These are phyloP conservation scores for Eucommia ulmoides DNA, from an alignment of 257 asterid genomes.

Conservation along the genomic window DNA sequence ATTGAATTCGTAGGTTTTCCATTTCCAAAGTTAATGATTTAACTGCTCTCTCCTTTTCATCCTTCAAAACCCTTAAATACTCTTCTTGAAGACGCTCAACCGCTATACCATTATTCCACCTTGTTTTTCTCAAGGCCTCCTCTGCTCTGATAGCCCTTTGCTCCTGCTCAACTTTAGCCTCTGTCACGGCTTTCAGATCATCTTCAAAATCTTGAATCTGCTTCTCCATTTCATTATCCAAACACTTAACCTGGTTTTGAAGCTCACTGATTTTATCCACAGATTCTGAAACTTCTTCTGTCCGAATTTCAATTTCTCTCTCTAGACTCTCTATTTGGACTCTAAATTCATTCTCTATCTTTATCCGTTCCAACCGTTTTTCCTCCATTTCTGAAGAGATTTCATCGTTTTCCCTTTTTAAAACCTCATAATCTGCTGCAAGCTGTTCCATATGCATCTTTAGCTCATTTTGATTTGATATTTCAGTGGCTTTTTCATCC, in stretches of 20 bases:
- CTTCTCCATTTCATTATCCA: conserved; percentile 82
- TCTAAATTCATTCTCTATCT: conserved; percentile 70
- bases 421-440: conserved; percentile 86
- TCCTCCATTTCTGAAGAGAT: conserved; percentile 69
- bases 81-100: conserved; percentile 86
- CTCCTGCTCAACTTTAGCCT: conserved; percentile 75
- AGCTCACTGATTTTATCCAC: conserved; percentile 38
- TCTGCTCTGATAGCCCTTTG: conserved; percentile 85
- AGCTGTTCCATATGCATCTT: conserved; percentile 97
- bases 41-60: conserved; percentile 25
- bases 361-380: conserved; percentile 69
- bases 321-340: conserved; percentile 57
- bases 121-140: conserved; percentile 68
- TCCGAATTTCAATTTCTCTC: conserved; percentile 35
- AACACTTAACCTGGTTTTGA: conserved; percentile 41
- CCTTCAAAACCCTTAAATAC: conserved; percentile 34
- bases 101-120: conserved; percentile 60
- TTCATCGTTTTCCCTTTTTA: conserved; percentile 88
- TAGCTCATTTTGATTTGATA: conserved; percentile 41
- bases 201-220: conserved; percentile 70
- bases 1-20: conserved; percentile 37
- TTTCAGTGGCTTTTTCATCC: conserved; percentile 59
- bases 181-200: conserved; percentile 51
- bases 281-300: conserved; percentile 35
- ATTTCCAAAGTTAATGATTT: conserved; percentile 45